Conservation (phyloP, 768 basidiomycete genomes). For the Pleurotus salmoneostramineus region DNA sequence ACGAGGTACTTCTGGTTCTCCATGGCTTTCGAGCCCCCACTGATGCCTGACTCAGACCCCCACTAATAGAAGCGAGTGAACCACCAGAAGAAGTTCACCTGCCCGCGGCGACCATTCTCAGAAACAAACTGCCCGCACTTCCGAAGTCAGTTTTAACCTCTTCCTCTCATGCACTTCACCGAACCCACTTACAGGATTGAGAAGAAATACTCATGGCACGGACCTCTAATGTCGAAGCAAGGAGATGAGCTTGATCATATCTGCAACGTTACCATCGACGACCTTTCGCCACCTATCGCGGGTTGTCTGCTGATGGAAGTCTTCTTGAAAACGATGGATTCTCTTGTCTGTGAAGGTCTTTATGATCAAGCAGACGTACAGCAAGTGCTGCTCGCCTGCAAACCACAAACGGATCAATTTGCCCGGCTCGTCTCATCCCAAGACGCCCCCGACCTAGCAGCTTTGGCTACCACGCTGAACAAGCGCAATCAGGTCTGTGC, state of each 20-base stretch:
- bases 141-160: slow-evolving; percentile 16
- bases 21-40: background rate
- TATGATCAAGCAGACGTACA: slow-evolving; percentile 45
- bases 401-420: slow-evolving; percentile 51
- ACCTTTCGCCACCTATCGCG: slow-evolving; percentile 33
- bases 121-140: slow-evolving; percentile 10
- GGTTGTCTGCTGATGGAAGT: slow-evolving; percentile 48
- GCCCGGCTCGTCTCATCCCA: slow-evolving; percentile 42
- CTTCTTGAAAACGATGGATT: slow-evolving; percentile 34
- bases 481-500: slow-evolving; percentile 41
- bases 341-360: slow-evolving; percentile 41
- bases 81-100: slow-evolving; percentile 1
- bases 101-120: background rate
- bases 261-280: slow-evolving; percentile 46
- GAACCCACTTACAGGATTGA: slow-evolving; percentile 35
- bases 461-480: slow-evolving; percentile 42
- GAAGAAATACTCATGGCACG: slow-evolving; percentile 66
- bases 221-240: slow-evolving; percentile 42
- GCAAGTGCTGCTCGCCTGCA: slow-evolving; percentile 45
- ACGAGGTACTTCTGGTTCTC: background rate
- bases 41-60: background rate
- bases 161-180: background rate
- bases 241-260: slow-evolving; percentile 35
- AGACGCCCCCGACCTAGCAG: slow-evolving; percentile 28
- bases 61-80: background rate